Percentiles rank a stretch among this genome's conserved stretches.
phyloP scores from a whole-genome alignment of 352 stramenopile genomes.

The Globisporangium okanoganense region DNA sequence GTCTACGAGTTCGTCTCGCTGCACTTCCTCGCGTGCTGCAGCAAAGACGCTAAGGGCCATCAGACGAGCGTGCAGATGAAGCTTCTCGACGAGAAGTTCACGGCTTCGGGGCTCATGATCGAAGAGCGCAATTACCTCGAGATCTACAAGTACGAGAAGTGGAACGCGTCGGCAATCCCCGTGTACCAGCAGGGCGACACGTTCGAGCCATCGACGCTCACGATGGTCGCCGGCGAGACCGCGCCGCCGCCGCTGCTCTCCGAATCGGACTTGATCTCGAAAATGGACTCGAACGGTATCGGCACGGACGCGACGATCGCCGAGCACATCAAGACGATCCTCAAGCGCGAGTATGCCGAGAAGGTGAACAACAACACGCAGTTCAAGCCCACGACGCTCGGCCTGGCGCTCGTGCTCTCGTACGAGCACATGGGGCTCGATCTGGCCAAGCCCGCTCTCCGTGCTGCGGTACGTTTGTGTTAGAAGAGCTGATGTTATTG shows the following conservation, averaged over 20 bases:
- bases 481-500: neutral
- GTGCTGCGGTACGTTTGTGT: constrained; percentile 58
- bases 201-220: constrained; percentile 63
- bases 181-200: constrained; percentile 76
- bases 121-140: constrained; percentile 93
- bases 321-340: constrained; percentile 99
- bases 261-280: constrained; percentile 91
- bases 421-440: constrained; percentile 95
- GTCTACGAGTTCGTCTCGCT: constrained; percentile 97
- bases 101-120: constrained; percentile 87
- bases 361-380: constrained; percentile 93
- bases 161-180: constrained; percentile 84
- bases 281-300: constrained; percentile 95
- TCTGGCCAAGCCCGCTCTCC: constrained; percentile 94
- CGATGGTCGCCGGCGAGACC: constrained; percentile 75
- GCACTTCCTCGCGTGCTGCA: constrained; percentile 99
- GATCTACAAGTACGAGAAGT: constrained; percentile 95
- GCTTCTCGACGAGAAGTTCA: constrained; percentile 88
- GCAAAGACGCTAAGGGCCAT: constrained; percentile 89
- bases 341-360: constrained; percentile 95
- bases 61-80: constrained; percentile 88
- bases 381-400: constrained; percentile 92
- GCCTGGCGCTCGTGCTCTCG: constrained; percentile 88
- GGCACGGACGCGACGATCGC: constrained; percentile 95
- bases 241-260: constrained; percentile 86